Base-by-base conservation (phyloP, 192 early-diverging fungal genomes). In the Coemansia sp. region DNA sequence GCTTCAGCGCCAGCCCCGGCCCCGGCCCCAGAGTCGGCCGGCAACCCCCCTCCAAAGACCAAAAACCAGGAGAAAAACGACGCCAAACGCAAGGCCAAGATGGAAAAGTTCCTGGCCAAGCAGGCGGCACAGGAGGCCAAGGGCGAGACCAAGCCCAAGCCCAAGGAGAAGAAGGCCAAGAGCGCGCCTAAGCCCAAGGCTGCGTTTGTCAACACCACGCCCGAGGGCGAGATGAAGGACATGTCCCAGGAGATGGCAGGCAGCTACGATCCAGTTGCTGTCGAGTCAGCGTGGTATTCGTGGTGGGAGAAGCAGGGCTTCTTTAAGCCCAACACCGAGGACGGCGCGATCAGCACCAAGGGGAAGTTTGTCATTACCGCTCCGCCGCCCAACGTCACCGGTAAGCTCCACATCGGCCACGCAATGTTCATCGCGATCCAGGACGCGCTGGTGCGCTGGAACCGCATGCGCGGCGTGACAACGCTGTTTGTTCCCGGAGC, bases 371-470 rank as follows among this genome's bases (percentile, higher is more conserved):
- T 97, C 29, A 86, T 99, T 62, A 87, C 95, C n/a, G 87, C 91
- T 12, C 97, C 95, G 11, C 97, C 97, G 65, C 97, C 97, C n/a
- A 99, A 99, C 71, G 91, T 99, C 42, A 99, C 97, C 18, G 97
- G 97, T 57, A 86, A 87, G 53, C 87, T 99, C 48, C 95, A 99
- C 65, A 87, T 96, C 61, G 91, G 97, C 21, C 97, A 99, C 64
- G 94, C 90, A 7, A 76, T 99, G 63, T 95, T 92, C 46, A 86
- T 92, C 62, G 80, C 95, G 33, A 97, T 99, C 67, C 92, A 98
- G 80, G 97, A 99, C 76, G 68, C 87, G 42, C 81, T 99, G 69
- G 81, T 88, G 23, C 90, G 97, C 60, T 99, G 95, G 94, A 94
- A 98, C 80, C 86, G 97, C 33, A 99, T 99, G 97, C 86, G 91